Conservation (phyloP, 257 asterid species). For the Solanum dulcamara region DNA sequence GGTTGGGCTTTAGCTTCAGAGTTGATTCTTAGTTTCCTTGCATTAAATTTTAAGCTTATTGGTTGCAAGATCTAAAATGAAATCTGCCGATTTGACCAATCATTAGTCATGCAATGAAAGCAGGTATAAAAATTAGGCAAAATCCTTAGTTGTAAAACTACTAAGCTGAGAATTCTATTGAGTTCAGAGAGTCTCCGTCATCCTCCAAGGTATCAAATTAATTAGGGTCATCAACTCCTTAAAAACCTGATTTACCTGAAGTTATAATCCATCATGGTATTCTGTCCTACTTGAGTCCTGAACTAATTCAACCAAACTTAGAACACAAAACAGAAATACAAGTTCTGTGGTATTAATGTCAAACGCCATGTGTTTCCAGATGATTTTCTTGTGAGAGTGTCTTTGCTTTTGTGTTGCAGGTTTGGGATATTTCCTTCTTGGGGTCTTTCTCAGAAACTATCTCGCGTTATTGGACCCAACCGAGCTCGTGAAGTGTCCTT, state of each 20-base stretch:
- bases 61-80: neutral
- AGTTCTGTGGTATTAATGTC: neutral
- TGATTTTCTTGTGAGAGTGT: neutral
- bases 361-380: neutral
- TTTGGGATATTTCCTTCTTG: conserved; percentile 98
- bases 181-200: neutral
- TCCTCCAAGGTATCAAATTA: neutral
- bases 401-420: conserved; percentile 21
- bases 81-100: neutral
- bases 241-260: neutral
- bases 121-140: neutral
- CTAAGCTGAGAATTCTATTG: neutral
- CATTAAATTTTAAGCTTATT: neutral
- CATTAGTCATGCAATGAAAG: neutral
- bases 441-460: conserved; percentile 96
- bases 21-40: neutral
- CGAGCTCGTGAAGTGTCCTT: conserved; percentile 85
- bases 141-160: neutral
- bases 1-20: neutral
- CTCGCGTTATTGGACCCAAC: conserved; percentile 72
- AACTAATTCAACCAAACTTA: neutral
- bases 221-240: neutral
- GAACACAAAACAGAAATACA: neutral
- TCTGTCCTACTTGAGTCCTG: neutral
- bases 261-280: neutral